Evolutionary conservation across 495 filamentous ascomycete species (phyloP), one percentile per base, ranked within the genome.

Genomic region (Pseudomonodictys pantanalensis): DNA sequence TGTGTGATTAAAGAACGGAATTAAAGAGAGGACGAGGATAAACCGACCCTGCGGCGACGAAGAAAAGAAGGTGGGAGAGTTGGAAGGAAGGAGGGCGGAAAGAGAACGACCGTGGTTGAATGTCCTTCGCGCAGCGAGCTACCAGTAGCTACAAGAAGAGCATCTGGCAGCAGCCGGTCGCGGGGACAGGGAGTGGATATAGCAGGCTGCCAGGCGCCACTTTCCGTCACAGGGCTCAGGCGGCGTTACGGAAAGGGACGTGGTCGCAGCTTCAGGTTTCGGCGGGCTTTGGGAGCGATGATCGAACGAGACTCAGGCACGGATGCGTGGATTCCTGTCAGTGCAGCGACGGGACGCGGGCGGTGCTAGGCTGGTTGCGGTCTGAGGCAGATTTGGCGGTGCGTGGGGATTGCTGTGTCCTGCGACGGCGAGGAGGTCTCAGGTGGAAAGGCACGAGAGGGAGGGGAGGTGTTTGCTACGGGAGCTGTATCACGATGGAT

Each of bases 51-150:
- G 59, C 59, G 64, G 59, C 45, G 41, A 44, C 11, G 17, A 45
- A 9, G 41, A 25, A 58, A 18, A 18, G 48, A 43, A 42, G 42
- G 30, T 45, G 52, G 47, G 43, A 44, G 23, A n/a, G n/a, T n/a
- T n/a, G n/a, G n/a, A n/a, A n/a, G n/a, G n/a, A n/a, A n/a, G n/a
- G n/a, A n/a, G n/a, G n/a, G n/a, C n/a, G n/a, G n/a, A n/a, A 25
- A 45, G 24, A 38, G 39, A 52, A 46, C 17, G 56, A 24, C 15
- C 4, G 38, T 8, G 53, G 53, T 59, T 41, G 25, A 62, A 63
- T 59, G 64, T 63, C 41, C 32, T 45, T 63, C 58, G 64, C 64
- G 53, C 63, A 66, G 58, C 58, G 64, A 67, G 64, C 64, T 67
- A 67, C 64, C 64, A 56, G 64, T 56, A 63, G 62, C 58, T 54